phyloP scores from a whole-genome alignment of 441 rosid species.

The Populus hybrid region DNA sequence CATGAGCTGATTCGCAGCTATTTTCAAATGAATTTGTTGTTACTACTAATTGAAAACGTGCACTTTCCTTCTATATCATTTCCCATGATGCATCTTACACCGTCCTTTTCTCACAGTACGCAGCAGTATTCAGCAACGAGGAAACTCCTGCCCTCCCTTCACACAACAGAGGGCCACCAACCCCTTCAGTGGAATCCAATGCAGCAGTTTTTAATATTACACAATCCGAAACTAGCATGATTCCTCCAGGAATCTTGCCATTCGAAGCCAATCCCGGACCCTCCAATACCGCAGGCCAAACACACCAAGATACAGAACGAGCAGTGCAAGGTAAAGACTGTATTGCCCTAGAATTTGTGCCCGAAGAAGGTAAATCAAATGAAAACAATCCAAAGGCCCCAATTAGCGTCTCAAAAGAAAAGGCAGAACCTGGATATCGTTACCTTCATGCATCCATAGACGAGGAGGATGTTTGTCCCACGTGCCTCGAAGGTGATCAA shows the following conservation, averaged over 20 bases:
- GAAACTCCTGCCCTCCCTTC: not conserved
- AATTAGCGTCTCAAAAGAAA: not conserved
- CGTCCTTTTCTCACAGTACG: constrained; percentile 8
- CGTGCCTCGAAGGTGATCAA: constrained; percentile 49
- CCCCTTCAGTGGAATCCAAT: not conserved
- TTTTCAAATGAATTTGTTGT: not conserved
- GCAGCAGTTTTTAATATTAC: not conserved
- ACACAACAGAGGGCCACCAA: not conserved
- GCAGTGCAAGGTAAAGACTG: not conserved
- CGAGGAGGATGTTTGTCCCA: constrained; percentile 50
- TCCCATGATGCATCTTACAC: not conserved
- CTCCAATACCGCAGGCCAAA: not conserved
- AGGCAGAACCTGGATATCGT: not conserved
- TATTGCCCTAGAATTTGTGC: not conserved
- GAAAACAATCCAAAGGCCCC: not conserved
- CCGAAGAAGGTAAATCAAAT: not conserved
- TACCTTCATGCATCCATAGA: constrained; percentile 9
- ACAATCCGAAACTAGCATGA: not conserved
- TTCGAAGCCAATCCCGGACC: not conserved
- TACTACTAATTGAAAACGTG: not conserved
- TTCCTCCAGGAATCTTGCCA: not conserved
- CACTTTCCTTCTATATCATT: not conserved
- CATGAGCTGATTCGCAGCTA: not conserved
- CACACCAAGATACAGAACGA: not conserved
- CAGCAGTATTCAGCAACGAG: constrained; percentile 1